Conservation (phyloP, 1,139 yeast species). For the Nadsonia starkeyi-henricii region DNA sequence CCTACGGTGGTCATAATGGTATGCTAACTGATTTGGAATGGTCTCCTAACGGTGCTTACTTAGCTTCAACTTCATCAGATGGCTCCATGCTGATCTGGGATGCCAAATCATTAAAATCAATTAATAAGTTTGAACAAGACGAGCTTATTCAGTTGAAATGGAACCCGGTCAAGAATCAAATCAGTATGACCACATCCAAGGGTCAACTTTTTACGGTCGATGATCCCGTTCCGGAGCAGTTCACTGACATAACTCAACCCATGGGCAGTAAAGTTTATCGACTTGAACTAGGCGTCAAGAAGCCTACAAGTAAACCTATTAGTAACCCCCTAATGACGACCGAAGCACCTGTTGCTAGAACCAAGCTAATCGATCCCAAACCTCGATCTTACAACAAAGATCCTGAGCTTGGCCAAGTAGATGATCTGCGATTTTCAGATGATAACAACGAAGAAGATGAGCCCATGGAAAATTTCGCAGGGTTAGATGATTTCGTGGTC, state of each 20-base stretch:
- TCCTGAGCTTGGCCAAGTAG: constrained; percentile 18
- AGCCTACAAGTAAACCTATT: not conserved
- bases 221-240: constrained; percentile 4
- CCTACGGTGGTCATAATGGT: constrained; percentile 21
- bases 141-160: constrained; percentile 19
- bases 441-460: constrained; percentile 22
- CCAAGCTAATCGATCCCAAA: not conserved
- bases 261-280: constrained; percentile 8
- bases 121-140: constrained; percentile 12
- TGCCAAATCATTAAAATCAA: constrained; percentile 11
- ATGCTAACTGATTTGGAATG: constrained; percentile 40
- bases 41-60: constrained; percentile 44
- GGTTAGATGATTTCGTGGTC: constrained; percentile 31
- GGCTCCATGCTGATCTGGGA: constrained; percentile 47
- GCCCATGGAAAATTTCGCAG: constrained; percentile 1
- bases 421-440: constrained; percentile 11
- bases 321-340: not conserved
- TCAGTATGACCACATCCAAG: constrained; percentile 21
- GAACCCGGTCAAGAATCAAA: constrained; percentile 24
- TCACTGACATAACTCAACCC: constrained; percentile 5
- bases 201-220: constrained; percentile 22
- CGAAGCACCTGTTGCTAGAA: not conserved
- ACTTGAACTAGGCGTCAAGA: not conserved
- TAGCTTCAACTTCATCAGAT: constrained; percentile 42
- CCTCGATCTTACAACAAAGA: not conserved